These are phyloP conservation scores for Xylaria venustula DNA, from an alignment of 495 filamentous ascomycete genomes.

Conservation along the genomic window DNA sequence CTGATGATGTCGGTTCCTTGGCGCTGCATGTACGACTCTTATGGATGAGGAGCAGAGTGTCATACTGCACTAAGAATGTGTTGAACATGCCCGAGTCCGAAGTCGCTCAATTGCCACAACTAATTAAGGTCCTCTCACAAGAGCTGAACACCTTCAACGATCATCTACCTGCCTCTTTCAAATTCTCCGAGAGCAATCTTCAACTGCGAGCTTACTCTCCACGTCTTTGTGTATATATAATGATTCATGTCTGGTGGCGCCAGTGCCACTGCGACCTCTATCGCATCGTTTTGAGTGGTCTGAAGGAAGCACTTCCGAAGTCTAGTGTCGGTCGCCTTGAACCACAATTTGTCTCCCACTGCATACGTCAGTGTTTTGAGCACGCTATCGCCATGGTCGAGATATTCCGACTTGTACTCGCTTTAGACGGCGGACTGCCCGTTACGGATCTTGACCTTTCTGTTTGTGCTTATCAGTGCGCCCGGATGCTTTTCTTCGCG, in stretches of 20 bases:
- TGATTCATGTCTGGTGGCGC: slow-evolving; percentile 52
- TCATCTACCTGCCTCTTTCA: slow-evolving; percentile 44
- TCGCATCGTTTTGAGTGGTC: slow-evolving; percentile 42
- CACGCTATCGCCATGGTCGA: slow-evolving; percentile 49
- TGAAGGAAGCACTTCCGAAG: slow-evolving; percentile 42
- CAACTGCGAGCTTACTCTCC: slow-evolving; percentile 49
- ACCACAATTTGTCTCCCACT: slow-evolving; percentile 35
- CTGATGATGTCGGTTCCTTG: slow-evolving; percentile 48
- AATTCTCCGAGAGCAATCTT: slow-evolving; percentile 47
- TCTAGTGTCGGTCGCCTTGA: slow-evolving; percentile 37
- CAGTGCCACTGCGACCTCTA: slow-evolving; percentile 52
- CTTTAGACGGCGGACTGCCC: slow-evolving; percentile 37
- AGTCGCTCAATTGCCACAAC: slow-evolving; percentile 37
- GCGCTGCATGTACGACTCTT: slow-evolving; percentile 48
- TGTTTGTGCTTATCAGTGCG: slow-evolving; percentile 49
- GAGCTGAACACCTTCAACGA: slow-evolving; percentile 46
- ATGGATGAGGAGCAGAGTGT: slow-evolving; percentile 44
- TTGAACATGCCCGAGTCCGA: slow-evolving; percentile 31
- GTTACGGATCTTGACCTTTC: slow-evolving; percentile 48
- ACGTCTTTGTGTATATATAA: slow-evolving; percentile 46
- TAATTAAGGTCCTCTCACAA: slow-evolving; percentile 37
- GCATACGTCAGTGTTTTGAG: slow-evolving; percentile 42
- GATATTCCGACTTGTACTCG: slow-evolving; percentile 44
- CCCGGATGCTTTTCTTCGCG: slow-evolving; percentile 35
- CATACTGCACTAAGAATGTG: slow-evolving; percentile 40